Evolutionary conservation across 2,329 filamentous ascomycete species (phyloP), one percentile per base, ranked within the genome.

Genomic region (Colletotrichum sp.): DNA sequence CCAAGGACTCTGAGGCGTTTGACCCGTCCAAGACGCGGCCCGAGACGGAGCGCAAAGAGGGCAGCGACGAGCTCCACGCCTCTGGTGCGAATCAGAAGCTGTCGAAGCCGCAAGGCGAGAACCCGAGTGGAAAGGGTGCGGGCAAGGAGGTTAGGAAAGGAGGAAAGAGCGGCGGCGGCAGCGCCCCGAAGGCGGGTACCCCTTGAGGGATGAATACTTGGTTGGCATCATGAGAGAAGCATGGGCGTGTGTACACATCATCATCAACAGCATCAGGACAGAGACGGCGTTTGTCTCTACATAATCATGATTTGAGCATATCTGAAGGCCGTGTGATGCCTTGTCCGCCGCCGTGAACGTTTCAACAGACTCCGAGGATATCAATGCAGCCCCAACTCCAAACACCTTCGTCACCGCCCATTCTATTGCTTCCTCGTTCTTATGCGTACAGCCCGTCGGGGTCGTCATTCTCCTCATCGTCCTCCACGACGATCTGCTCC

Each of bases 21-120:
- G 89, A 95, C 82, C 91, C 92, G 0, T 84, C 88, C 71, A 91
- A 91, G 82, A 96, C 94, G 30, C 86, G 88, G 24, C 95, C 95
- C 0, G 93, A 95, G 81, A 81, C 84, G 26, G 90, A 92, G 84
- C 90, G 86, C 79, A 78, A 84, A 8, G 79, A 84, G 34, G 84
- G 82, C 8, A 81, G 86, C 69, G 69, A 78, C 74, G 81, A 86
- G 44, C 81, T 91, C 18, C 81, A 88, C 8, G 80, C 82, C 15
- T 88, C 86, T 80, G 86, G 87, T 13, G 87, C 89, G 52, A 86
- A 90, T 80, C 82, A 86, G 78, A 82, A 83, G 8, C 79, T 89
- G 21, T 88, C 86, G 30, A 85, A 83, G 79, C 81, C 85, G 8
- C 82, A 83, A 72, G 84, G 83, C 8, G 82, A 85, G 69, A 84